Evolutionary conservation across 192 early-diverging fungal genomes (phyloP).

Genomic region (Phycomyces nitens): DNA sequence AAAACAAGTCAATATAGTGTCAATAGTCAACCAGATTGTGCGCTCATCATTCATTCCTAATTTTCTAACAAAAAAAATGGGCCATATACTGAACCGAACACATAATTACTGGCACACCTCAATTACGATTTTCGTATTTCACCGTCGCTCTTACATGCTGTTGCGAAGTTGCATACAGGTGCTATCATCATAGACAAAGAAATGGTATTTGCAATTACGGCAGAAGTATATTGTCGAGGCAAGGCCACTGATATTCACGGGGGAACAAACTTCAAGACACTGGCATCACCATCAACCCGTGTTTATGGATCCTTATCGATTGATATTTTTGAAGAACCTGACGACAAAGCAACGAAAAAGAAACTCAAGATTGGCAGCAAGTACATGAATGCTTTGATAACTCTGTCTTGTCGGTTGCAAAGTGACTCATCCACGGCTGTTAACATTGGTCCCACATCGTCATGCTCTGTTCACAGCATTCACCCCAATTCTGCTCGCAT

Average conservation of each 20-base stretch:
- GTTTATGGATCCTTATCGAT: conserved; percentile 9
- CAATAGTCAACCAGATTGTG: conserved; percentile 4
- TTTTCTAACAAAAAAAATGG: conserved; percentile 14
- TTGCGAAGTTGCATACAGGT: conserved; percentile 10
- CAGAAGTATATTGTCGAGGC: not conserved
- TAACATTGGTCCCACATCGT: conserved; percentile 8
- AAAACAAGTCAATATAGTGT: conserved; percentile 6
- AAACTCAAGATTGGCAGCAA: too few species aligned
- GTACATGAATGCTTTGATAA: too few species aligned
- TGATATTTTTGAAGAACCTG: too few species aligned
- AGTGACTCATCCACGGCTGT: conserved; percentile 10
- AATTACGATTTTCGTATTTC: conserved; percentile 12
- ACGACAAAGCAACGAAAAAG: too few species aligned
- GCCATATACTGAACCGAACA: conserved; percentile 3
- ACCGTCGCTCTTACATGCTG: conserved; percentile 8
- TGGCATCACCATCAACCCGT: conserved; percentile 9
- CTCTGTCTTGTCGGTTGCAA: not conserved
- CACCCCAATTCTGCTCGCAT: conserved; percentile 9
- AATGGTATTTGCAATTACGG: conserved; percentile 5
- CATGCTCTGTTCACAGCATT: conserved; percentile 11
- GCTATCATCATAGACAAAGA: conserved; percentile 10
- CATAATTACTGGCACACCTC: conserved; percentile 5
- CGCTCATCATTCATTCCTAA: conserved; percentile 10
- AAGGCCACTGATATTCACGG: conserved; percentile 12
- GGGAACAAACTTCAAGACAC: conserved; percentile 5